Conservation (phyloP, 257 asterid genomes). For the Coffea canephora region DNA sequence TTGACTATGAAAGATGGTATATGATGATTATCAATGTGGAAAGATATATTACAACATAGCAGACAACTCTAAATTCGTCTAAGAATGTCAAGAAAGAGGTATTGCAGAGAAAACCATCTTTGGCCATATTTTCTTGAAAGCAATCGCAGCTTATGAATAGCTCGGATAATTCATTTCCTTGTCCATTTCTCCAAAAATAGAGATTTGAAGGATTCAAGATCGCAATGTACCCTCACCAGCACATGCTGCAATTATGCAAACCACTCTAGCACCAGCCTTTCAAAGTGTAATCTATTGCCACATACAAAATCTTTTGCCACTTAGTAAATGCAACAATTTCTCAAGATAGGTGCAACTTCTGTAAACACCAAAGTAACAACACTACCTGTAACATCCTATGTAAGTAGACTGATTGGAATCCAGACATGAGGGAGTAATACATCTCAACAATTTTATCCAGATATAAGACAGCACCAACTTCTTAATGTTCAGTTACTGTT, state of each 20-base stretch:
- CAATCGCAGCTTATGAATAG: not conserved
- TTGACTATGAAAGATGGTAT: not conserved
- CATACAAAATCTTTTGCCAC: not conserved
- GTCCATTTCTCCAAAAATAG: not conserved
- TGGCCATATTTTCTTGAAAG: not conserved
- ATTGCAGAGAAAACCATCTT: not conserved
- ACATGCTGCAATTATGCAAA: not conserved
- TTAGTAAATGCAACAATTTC: not conserved
- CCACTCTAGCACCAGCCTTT: too few species aligned
- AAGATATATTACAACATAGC: not conserved
- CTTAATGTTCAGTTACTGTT: not conserved
- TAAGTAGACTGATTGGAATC: not conserved
- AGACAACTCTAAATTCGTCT: not conserved
- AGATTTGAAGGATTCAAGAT: not conserved
- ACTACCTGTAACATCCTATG: not conserved
- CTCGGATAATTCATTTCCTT: too few species aligned
- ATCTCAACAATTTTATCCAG: too few species aligned
- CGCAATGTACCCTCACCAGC: too few species aligned
- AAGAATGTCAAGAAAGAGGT: not conserved
- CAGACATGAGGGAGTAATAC: not conserved
- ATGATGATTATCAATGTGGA: not conserved
- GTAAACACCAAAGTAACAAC: not conserved
- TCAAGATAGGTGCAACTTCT: not conserved
- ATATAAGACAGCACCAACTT: not conserved
- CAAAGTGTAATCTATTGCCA: not conserved